Conservation (phyloP, 1,284 basidiomycete genomes). For the Cerrena zonata region DNA sequence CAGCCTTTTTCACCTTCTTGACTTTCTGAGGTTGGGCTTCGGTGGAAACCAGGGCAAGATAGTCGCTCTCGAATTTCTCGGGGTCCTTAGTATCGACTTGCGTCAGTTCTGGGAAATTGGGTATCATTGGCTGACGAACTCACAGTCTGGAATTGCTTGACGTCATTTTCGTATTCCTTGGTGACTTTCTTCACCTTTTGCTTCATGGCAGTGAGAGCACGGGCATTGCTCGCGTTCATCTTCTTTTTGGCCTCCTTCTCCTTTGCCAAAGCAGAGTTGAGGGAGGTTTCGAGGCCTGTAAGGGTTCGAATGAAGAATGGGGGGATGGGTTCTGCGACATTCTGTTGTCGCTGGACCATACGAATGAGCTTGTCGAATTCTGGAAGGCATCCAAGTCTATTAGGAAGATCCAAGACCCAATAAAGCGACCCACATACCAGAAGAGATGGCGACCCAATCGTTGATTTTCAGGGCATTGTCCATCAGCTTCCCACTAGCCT, state of each 20-base stretch:
- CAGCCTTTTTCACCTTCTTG: slow-evolving; percentile 38
- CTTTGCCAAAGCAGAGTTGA: slow-evolving; percentile 71
- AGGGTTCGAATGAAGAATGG: slow-evolving; percentile 82
- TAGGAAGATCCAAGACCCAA: too few relatives aligned
- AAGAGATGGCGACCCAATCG: slow-evolving; percentile 91
- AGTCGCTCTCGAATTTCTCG: slow-evolving; percentile 81
- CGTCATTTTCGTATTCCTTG: slow-evolving; percentile 84
- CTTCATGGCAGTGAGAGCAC: slow-evolving; percentile 93
- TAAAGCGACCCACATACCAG: slow-evolving; percentile 48
- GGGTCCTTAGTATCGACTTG: slow-evolving; percentile 58
- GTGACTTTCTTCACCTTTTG: slow-evolving; percentile 90
- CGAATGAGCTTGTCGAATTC: slow-evolving; percentile 95
- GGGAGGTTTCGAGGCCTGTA: slow-evolving; percentile 69
- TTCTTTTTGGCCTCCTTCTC: slow-evolving; percentile 94
- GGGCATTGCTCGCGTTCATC: slow-evolving; percentile 92
- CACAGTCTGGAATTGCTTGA: slow-evolving; percentile 79
- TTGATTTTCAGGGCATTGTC: slow-evolving; percentile 94
- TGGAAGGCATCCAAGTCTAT: too few relatives aligned
- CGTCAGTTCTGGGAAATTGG: not conserved
- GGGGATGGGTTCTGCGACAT: slow-evolving; percentile 82
- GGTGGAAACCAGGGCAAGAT: slow-evolving; percentile 48
- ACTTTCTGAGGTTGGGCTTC: slow-evolving; percentile 39
- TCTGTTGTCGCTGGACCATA: slow-evolving; percentile 85
- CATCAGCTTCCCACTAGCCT: slow-evolving; percentile 82
- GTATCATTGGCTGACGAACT: slow-evolving; percentile 20